phyloP scores from a whole-genome alignment of 768 basidiomycete species.

The Amanita pallidorosea region DNA sequence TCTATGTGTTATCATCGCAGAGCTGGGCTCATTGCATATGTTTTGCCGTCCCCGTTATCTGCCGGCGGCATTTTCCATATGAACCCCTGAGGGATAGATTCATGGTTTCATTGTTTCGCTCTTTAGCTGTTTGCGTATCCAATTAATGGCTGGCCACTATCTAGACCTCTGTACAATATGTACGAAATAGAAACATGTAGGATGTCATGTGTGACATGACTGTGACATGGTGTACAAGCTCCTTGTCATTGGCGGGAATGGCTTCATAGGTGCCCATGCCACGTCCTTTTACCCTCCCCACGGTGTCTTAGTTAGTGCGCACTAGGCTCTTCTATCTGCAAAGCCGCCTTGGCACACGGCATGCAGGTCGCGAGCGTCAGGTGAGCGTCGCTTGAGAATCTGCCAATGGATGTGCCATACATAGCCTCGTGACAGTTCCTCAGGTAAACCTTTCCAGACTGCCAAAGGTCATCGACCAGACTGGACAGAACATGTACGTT shows the following conservation, averaged over 20 bases:
- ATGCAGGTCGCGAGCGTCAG: conserved; percentile 86
- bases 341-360: conserved; percentile 73
- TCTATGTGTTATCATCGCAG: conserved; percentile 4
- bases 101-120: not conserved
- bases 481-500: conserved; percentile 67
- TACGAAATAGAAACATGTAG: not conserved
- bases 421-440: conserved; percentile 43
- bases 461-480: conserved; percentile 85
- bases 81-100: not conserved
- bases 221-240: conserved; percentile 37
- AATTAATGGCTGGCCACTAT: not conserved
- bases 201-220: not conserved
- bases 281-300: conserved; percentile 3
- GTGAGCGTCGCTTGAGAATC: conserved; percentile 22
- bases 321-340: conserved; percentile 88
- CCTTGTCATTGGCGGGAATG: conserved; percentile 97
- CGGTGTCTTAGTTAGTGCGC: not conserved
- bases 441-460: conserved; percentile 76
- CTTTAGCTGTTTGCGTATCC: not conserved
- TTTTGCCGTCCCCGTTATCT: not conserved
- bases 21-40: not conserved
- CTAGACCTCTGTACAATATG: not conserved
- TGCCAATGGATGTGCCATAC: not conserved
- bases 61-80: not conserved
- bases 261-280: conserved; percentile 67